Base-by-base conservation (phyloP, 2,329 filamentous ascomycete genomes). In the Microthyrium microscopicum region DNA sequence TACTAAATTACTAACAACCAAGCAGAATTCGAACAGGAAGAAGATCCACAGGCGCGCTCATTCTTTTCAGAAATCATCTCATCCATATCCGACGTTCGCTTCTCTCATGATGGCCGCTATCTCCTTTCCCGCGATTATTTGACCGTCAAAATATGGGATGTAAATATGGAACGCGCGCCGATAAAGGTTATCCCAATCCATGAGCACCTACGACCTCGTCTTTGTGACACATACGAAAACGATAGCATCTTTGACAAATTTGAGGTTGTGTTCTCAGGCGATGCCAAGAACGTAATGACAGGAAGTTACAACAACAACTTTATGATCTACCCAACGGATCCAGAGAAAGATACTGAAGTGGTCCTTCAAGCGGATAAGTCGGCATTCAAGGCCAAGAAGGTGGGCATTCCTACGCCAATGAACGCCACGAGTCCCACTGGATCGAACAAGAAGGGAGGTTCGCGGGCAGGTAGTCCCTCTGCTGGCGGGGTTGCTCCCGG, bases 241-340 rank as follows among this genome's bases (percentile, higher is more conserved):
- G 89, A 98, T 52, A 93, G 84, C 56, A 98, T 98, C 51, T 98
- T 98, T 52, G 89, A 98, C 70, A 98, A 98, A 58, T 98, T 98
- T 44, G 89, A 98, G 59, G 89, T 98, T 26, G 87, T 95, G 33
- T 98, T 98, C 62, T 95, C 87, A 2, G 89, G 89, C 17, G 87
- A 95, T 56, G 83, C 84, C 25, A 91, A 93, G 68, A 95, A 98
- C 47, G 89, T 95, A 44, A 98, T 98, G 89, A 98, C 89, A 5
- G 89, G 89, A 46, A 94, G 84, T 53, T 98, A 98, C 66, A 98
- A 98, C 69, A 98, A 98, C 64, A 98, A 98, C 63, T 95, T 98
- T 66, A 98, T 98, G 89, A 98, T 98, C 51, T 98, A 95, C 56
- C 89, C 89, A 4, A 89, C 85, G 18, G 87, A 95, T 49, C 81